A percentile compares a stretch with the other conserved stretches of the same genome.
phyloP scores from a whole-genome alignment of 2,329 filamentous ascomycete genomes.

The Penicillium polonicum region DNA sequence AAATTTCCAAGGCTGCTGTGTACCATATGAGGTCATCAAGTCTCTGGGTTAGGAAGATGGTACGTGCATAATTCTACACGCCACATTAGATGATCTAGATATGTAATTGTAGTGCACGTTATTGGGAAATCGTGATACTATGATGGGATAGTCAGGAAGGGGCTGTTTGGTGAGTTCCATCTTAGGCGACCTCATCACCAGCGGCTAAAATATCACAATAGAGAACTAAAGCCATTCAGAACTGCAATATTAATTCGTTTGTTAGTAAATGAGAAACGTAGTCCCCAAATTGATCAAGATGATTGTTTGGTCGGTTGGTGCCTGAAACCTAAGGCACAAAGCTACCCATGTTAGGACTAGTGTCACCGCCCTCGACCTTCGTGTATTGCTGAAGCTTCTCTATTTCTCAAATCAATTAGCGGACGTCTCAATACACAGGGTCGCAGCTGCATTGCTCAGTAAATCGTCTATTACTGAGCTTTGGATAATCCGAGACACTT shows the following conservation, averaged over 20 bases:
- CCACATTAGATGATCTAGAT: background rate
- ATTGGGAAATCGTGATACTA: background rate
- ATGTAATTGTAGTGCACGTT: background rate
- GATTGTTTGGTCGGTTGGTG: background rate
- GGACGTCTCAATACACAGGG: background rate
- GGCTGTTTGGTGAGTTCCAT: background rate
- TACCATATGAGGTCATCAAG: background rate
- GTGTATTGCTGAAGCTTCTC: conserved; percentile 10
- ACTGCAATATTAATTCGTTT: background rate
- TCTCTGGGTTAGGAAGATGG: background rate
- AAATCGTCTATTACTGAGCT: background rate
- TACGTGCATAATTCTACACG: background rate
- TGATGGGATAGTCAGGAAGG: background rate
- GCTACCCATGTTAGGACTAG: background rate
- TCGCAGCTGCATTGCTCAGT: background rate
- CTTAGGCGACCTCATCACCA: background rate
- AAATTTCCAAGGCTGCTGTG: background rate
- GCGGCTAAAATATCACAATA: background rate
- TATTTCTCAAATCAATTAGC: background rate
- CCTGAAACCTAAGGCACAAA: background rate
- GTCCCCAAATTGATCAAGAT: background rate
- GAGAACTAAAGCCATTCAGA: background rate
- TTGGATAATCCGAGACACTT: background rate
- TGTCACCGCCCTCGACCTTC: conserved; percentile 1
- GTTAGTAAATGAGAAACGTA: background rate